phyloP scores from a whole-genome alignment of 2,329 filamentous ascomycete species.

The Alternaria gansuensis region DNA sequence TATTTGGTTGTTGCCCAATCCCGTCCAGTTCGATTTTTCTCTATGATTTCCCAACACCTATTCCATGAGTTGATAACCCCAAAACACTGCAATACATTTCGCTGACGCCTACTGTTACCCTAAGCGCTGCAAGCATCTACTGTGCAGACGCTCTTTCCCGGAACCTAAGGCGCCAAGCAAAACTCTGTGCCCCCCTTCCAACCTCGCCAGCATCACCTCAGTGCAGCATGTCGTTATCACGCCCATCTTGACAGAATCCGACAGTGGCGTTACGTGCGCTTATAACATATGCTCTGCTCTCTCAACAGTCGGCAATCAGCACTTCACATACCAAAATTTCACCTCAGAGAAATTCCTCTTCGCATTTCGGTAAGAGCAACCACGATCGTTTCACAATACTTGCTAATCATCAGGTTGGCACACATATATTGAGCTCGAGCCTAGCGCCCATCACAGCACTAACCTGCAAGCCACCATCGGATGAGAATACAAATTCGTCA shows the following conservation, averaged over 20 bases:
- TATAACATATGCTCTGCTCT: background rate
- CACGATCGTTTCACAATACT: background rate
- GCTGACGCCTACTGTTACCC: background rate
- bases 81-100: background rate
- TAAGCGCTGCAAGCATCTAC: background rate
- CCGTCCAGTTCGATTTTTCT: background rate
- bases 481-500: background rate
- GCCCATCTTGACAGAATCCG: background rate
- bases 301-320: background rate
- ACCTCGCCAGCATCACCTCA: background rate
- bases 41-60: background rate
- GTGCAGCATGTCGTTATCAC: background rate
- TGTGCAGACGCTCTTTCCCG: background rate
- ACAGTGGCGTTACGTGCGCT: background rate
- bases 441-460: background rate
- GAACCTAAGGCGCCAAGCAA: background rate
- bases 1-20: background rate
- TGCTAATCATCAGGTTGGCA: background rate
- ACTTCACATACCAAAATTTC: background rate
- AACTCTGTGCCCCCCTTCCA: background rate
- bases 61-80: background rate
- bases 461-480: background rate
- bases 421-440: slow-evolving; percentile 2
- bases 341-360: background rate
- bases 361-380: background rate